Evolutionary conservation across 306 rosid genomes (phyloP), one percentile per base, ranked within the genome.

Genomic region (Prosopis cineraria): DNA sequence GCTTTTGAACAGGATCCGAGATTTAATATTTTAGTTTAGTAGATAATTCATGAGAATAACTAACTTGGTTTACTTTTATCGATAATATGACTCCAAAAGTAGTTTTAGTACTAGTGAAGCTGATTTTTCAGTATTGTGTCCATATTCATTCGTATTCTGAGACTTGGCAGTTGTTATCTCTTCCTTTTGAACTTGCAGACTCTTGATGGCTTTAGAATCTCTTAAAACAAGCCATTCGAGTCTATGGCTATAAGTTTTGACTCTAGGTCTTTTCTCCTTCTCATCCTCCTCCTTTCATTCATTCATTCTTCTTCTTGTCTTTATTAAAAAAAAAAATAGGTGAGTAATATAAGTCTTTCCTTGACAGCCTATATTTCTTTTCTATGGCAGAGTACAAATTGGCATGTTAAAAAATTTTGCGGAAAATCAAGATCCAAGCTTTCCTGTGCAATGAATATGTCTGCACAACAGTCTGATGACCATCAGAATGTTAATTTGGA

Each of bases 381-480:
- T 20, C 75, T 74, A 77, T 75, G 66, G 82, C 85, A 74, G 86
- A 81, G 76, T 58, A 50, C 78, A 34, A 52, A 81, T 6, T 33
- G 45, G 33, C 70, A 39, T 67, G 76, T 52, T 33, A 37, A 77
- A 73, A 84, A 85, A 72, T 79, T 63, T 50, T 58, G 53, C 74
- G 63, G 78, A 74, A 88, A 82, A 69, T 79, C 56, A 69, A 10
- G 72, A 70, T 74, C 80, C 41, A 79, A 76, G 47, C 52, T 87
- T 69, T 77, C 78, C 8, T 85, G 90, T 87, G 78, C 87, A 41
- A 82, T 91, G 84, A 88, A 86, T 75, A 85, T 90, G 98, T 73
- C 96, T 44, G 87, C 93, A 62, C 96, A 89, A 70, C 87, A 84
- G 48, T 88, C 96, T 2, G 89, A 88, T 34, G 88, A 90, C 68